A percentile compares a stretch with the other conserved stretches of the same genome.
phyloP scores from a whole-genome alignment of 2,329 filamentous ascomycete genomes.

The Beauveria sp. region DNA sequence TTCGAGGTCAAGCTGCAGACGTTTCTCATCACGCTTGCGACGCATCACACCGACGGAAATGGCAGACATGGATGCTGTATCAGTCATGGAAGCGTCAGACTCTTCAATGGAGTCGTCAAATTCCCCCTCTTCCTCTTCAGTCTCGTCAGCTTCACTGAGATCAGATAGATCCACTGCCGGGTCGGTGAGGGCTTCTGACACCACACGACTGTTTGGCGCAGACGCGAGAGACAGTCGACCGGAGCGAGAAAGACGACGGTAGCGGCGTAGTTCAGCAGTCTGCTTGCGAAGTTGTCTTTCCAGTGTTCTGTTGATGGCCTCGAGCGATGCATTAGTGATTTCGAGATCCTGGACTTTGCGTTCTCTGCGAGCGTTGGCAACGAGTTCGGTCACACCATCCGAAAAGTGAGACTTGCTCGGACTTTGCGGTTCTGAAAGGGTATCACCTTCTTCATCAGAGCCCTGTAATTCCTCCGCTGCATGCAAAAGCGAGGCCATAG shows the following conservation, averaged over 20 bases:
- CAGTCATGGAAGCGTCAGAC: conserved; percentile 38
- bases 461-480: conserved; percentile 44
- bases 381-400: conserved; percentile 64
- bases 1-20: conserved; percentile 74
- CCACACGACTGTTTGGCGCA: conserved; percentile 36
- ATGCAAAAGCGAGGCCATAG: conserved; percentile 50
- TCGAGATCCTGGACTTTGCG: conserved; percentile 93
- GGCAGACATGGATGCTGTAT: conserved; percentile 23
- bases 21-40: conserved; percentile 69
- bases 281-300: conserved; percentile 90
- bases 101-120: conserved; percentile 47
- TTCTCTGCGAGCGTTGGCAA: conserved; percentile 82
- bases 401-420: conserved; percentile 50
- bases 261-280: conserved; percentile 78
- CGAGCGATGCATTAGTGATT: conserved; percentile 89
- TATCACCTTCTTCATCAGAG: conserved; percentile 23
- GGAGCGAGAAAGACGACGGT: conserved; percentile 74
- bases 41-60: conserved; percentile 42
- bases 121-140: conserved; percentile 36
- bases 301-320: conserved; percentile 89
- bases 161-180: conserved; percentile 41
- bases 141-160: conserved; percentile 41
- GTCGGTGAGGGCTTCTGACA: conserved; percentile 36
- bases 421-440: conserved; percentile 38
- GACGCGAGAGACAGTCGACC: conserved; percentile 61